Base-by-base conservation (phyloP, 148 eudicot species). In the Silene uniflora region DNA sequence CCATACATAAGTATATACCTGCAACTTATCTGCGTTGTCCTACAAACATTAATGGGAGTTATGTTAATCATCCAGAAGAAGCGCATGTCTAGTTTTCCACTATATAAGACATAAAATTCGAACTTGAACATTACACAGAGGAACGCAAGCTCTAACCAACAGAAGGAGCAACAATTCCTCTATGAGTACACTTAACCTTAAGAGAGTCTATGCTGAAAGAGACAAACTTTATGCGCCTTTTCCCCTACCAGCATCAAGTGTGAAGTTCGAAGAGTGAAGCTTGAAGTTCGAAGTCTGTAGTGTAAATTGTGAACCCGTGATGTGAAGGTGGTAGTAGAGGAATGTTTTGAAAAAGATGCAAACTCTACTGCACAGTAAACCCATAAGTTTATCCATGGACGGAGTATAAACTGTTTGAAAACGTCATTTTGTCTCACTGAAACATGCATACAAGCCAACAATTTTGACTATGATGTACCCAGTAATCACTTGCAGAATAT, bases 1-100 rank as follows among this genome's bases (percentile, higher is more conserved):
- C 98, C 97, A 94, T 52, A 94, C 90, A 86, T 94, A 94, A 7
- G 95, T 58, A 73, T 85, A 58, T 58, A 84, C 90, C 72, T 83
- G 81, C 75, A 89, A 22, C 75, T 82, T 90, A 79, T 89, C 83
- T 75, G 83, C 64, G 76, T 72, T 73, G 73, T 89, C 91, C 96
- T 91, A 86, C 84, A 78, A 72, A 81, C 65, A 75, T 67, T 52
- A 63, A 65, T 46, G 9, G 47, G 62, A 19, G 19, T 13, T 46
- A 14, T 6, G 10, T 49, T 58, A 71, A 11, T 10, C 66, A 21
- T 58, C 29, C 23, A 6, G 46, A 11, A 21, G 10, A 73, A 42
- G 58, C 62, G 17, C 42, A 29, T 7, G 39, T 69, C 62, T 14
- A 35, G 19, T 44, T 62, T 10, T 4, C 21, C 58, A 29, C 39